Conservation (phyloP, 108 stramenopile genomes). For the Bacterosira constricta region DNA sequence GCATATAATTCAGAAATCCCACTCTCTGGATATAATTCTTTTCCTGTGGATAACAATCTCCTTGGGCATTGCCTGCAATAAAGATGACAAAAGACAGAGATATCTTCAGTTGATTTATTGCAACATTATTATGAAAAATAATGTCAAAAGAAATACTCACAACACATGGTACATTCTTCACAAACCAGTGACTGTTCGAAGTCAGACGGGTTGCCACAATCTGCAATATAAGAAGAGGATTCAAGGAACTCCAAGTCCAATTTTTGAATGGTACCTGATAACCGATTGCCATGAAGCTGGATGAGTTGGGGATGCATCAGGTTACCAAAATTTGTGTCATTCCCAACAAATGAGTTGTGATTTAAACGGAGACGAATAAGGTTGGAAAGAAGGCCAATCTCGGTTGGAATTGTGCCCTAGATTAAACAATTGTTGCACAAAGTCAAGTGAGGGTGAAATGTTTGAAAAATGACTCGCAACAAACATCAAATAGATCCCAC, state of each 20-base stretch:
- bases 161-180: slow-evolving; percentile 6
- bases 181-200: not conserved
- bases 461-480: too few relatives aligned
- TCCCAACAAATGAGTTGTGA: not conserved
- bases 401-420: not conserved
- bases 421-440: not conserved
- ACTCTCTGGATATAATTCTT: not conserved
- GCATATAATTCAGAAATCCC: not conserved
- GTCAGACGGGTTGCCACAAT: not conserved
- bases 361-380: not conserved
- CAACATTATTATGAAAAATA: not conserved
- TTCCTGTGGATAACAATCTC: not conserved
- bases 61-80: not conserved
- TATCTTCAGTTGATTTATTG: not conserved
- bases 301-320: not conserved
- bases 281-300: not conserved
- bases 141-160: not conserved
- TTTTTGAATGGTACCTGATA: not conserved
- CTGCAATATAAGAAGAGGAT: not conserved
- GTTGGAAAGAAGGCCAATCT: not conserved
- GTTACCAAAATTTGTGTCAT: not conserved
- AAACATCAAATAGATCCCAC: not conserved
- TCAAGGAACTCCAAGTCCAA: not conserved
- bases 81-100: not conserved
- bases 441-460: not conserved